Percentiles rank a stretch among this genome's conserved stretches.
phyloP scores from a whole-genome alignment of 352 stramenopile genomes.

The Phytophthora europaea region DNA sequence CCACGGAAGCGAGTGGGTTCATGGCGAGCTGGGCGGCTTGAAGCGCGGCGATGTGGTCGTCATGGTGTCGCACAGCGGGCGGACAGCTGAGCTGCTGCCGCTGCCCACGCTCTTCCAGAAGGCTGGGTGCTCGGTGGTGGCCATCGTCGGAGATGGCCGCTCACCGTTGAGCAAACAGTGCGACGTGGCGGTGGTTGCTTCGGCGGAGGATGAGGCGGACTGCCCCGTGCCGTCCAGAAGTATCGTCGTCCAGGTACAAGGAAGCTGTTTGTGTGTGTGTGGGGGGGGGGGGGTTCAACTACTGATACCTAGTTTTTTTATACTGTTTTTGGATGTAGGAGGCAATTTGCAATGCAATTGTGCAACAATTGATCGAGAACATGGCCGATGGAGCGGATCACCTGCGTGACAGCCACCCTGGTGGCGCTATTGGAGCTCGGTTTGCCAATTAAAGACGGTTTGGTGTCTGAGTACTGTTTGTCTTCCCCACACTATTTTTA shows the following conservation, averaged over 20 bases:
- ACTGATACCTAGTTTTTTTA: slow-evolving; percentile 1
- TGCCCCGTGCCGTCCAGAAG: slow-evolving; percentile 82
- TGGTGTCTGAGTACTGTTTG: background rate
- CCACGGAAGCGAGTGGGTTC: slow-evolving; percentile 83
- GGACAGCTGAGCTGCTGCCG: slow-evolving; percentile 65
- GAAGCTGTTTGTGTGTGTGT: background rate
- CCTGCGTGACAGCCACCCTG: slow-evolving; percentile 75
- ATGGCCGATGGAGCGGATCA: slow-evolving; percentile 35
- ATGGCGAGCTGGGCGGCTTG: slow-evolving; percentile 82
- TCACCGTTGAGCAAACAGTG: slow-evolving; percentile 47
- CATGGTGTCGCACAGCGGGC: slow-evolving; percentile 79
- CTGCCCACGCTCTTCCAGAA: slow-evolving; percentile 59
- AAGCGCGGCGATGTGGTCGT: slow-evolving; percentile 74
- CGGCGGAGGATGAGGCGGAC: slow-evolving; percentile 51
- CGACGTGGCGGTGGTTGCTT: slow-evolving; percentile 54
- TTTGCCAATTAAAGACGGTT: slow-evolving; percentile 26
- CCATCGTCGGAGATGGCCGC: slow-evolving; percentile 55
- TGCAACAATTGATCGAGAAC: slow-evolving; percentile 64
- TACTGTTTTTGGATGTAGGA: slow-evolving; percentile 48
- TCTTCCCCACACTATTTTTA: slow-evolving; percentile 1
- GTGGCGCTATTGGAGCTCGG: slow-evolving; percentile 68
- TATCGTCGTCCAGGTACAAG: slow-evolving; percentile 76
- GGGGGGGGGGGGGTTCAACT: background rate
- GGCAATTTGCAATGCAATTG: slow-evolving; percentile 76
- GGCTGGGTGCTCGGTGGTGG: slow-evolving; percentile 52